Evolutionary conservation across 352 stramenopile genomes (phyloP).

Genomic region (Globisporangium heterothallicum): DNA sequence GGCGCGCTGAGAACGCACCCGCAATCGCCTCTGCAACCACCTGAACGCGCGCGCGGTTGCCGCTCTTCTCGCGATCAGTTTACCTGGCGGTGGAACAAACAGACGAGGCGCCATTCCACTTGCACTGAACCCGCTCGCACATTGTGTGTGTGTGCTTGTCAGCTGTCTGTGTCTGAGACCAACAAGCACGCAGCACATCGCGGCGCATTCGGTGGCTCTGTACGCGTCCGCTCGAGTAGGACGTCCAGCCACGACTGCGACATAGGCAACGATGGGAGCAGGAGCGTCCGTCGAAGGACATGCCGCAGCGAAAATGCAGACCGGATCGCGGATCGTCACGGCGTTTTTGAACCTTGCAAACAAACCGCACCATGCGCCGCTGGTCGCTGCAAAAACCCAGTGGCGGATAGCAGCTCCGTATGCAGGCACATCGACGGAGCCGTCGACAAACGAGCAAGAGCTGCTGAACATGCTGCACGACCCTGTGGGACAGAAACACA

Average conservation of each 20-base stretch:
- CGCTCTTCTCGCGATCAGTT: background rate
- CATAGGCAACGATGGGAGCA: constrained; percentile 31
- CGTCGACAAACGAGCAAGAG: constrained; percentile 64
- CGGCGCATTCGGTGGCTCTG: no score
- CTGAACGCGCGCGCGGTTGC: background rate
- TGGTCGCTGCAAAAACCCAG: constrained; percentile 74
- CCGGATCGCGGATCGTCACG: constrained; percentile 39
- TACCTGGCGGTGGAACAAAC: no score
- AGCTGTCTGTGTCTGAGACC: no score
- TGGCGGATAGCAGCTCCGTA: constrained; percentile 65
- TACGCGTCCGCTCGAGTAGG: background rate
- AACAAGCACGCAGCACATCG: no score
- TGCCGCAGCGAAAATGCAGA: constrained; percentile 29
- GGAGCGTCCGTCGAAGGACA: constrained; percentile 34
- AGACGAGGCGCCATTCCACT: no score
- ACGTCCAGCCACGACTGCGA: background rate
- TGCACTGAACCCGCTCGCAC: no score
- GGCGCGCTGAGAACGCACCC: background rate
- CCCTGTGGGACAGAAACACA: constrained; percentile 77
- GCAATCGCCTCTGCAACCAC: background rate
- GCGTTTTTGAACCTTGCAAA: constrained; percentile 46
- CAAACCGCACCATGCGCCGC: constrained; percentile 60
- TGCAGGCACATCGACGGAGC: constrained; percentile 30
- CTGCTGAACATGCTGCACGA: constrained; percentile 66
- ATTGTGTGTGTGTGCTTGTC: no score